A percentile compares a stretch with the other conserved stretches of the same genome.
Evolutionary conservation across 768 basidiomycete species (phyloP).

Genomic region (Daedalea quercina): DNA sequence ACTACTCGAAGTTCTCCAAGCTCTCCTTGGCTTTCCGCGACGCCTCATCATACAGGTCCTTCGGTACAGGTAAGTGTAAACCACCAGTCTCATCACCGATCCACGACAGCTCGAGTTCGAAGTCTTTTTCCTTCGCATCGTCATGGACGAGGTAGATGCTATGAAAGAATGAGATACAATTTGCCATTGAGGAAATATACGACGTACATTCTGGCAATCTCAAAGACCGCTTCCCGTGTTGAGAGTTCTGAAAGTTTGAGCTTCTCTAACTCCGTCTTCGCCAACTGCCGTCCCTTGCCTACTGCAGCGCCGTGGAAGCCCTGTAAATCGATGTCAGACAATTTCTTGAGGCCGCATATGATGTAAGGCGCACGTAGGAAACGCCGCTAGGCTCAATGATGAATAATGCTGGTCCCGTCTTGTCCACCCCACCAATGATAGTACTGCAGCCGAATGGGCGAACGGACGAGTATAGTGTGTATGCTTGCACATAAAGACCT

Average conservation of each 20-base stretch:
- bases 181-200: conserved; percentile 3
- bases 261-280: conserved; percentile 98
- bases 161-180: conserved; percentile 6
- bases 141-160: conserved; percentile 98
- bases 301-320: conserved; percentile 96
- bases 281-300: conserved; percentile 95
- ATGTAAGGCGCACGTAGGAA: conserved; percentile 58
- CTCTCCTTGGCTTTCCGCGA: conserved; percentile 83
- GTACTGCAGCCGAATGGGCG: conserved; percentile 95
- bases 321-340: conserved; percentile 30
- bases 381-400: conserved; percentile 95
- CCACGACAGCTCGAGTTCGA: conserved; percentile 98
- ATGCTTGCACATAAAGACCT: conserved; percentile 86
- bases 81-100: conserved; percentile 79
- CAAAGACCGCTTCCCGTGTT: conserved; percentile 78
- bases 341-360: background rate
- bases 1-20: conserved; percentile 60
- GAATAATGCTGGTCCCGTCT: conserved; percentile 78
- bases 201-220: conserved; percentile 92
- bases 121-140: conserved; percentile 96
- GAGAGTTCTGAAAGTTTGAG: conserved; percentile 79
- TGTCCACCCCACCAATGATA: conserved; percentile 85
- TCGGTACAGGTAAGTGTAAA: conserved; percentile 77
- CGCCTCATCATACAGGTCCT: conserved; percentile 78
- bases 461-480: conserved; percentile 97